Conservation (phyloP, 352 stramenopile genomes). For the Globisporangium paroecandrum region DNA sequence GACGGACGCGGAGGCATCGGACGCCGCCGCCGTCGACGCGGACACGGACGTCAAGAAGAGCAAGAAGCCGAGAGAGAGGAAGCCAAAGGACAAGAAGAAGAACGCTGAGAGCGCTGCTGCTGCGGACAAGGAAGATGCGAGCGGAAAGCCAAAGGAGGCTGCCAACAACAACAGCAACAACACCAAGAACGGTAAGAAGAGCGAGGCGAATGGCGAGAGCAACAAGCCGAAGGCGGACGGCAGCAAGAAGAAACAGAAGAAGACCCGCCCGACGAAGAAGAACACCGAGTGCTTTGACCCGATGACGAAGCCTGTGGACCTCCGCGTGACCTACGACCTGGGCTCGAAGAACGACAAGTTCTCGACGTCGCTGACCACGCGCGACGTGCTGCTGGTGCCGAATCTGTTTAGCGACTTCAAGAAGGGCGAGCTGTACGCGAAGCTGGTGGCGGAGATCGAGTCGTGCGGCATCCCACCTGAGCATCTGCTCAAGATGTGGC, state of each 20-base stretch:
- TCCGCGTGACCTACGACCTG: conserved; percentile 70
- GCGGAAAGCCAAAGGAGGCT: conserved; percentile 16
- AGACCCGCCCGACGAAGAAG: conserved; percentile 47
- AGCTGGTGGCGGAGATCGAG: conserved; percentile 62
- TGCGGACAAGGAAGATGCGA: conserved; percentile 6
- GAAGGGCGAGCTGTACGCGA: conserved; percentile 65
- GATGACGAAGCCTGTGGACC: conserved; percentile 62
- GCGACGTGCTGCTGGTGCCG: conserved; percentile 62
- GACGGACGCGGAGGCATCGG: conserved; percentile 1
- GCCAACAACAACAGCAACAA: conserved; percentile 11
- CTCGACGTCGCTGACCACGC: conserved; percentile 52
- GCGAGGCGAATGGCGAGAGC: conserved; percentile 20
- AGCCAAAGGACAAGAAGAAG: conserved; percentile 15
- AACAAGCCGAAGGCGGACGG: conserved; percentile 23
- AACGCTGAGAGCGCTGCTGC: background rate
- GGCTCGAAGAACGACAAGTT: conserved; percentile 51
- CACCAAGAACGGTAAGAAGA: conserved; percentile 28
- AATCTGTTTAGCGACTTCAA: conserved; percentile 78
- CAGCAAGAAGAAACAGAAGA: conserved; percentile 32
- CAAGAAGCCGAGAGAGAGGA: conserved; percentile 20
- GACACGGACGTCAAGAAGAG: conserved; percentile 19
- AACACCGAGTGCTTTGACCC: conserved; percentile 80
- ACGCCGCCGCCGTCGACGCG: background rate
- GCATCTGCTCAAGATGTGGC: conserved; percentile 77
- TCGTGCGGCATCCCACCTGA: conserved; percentile 62